These are phyloP conservation scores for Vaccinium corymbosum DNA, from an alignment of 148 eudicot genomes.

Conservation along the genomic window DNA sequence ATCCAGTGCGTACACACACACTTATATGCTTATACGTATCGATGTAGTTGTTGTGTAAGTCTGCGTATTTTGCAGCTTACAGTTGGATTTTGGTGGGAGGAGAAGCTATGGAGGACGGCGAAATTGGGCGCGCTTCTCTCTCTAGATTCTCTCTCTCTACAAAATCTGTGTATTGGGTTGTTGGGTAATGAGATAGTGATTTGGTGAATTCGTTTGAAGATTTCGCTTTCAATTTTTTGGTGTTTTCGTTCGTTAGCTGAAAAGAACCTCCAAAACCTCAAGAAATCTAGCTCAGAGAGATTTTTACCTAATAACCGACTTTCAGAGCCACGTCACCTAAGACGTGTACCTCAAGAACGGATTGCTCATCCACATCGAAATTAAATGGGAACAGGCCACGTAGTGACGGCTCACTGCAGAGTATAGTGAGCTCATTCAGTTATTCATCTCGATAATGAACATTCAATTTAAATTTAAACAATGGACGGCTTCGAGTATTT, in stretches of 20 bases:
- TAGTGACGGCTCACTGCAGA: too few relatives aligned
- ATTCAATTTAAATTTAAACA: too few relatives aligned
- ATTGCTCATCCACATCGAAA: background rate
- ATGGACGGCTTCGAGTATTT: too few relatives aligned
- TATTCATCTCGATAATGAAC: too few relatives aligned
- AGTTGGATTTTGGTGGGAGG: background rate
- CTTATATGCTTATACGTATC: background rate
- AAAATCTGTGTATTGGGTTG: background rate
- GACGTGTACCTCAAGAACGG: background rate
- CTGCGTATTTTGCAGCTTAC: background rate
- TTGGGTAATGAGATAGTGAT: background rate
- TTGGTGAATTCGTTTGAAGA: background rate
- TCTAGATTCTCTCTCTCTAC: background rate
- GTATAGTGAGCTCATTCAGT: too few relatives aligned
- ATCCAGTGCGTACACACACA: background rate
- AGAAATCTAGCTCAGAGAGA: background rate
- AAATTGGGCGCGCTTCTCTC: background rate
- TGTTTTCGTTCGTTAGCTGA: background rate
- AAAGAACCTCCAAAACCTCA: background rate
- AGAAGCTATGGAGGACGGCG: background rate
- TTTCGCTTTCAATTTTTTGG: background rate
- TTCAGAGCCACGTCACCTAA: constrained; percentile 7
- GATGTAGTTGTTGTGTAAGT: background rate
- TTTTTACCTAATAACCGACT: background rate
- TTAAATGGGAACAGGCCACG: too few relatives aligned